Conservation (phyloP, 202 grass and related monocot genomes). For the Alloteropsis angusta region DNA sequence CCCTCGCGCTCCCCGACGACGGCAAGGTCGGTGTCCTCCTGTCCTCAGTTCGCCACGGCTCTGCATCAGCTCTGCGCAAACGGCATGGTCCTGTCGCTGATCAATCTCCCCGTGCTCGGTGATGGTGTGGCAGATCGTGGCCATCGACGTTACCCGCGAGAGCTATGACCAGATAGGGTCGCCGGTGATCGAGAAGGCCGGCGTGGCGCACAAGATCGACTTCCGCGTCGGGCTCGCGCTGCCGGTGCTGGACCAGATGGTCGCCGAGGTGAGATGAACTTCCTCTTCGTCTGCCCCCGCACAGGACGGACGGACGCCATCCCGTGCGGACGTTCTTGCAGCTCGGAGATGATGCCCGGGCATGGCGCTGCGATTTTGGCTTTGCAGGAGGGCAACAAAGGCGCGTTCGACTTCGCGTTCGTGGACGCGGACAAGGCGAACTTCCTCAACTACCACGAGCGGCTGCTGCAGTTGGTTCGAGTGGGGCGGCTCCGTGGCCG, state of each 20-base stretch:
- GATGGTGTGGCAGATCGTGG: slow-evolving; percentile 35
- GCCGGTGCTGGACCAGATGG: slow-evolving; percentile 42
- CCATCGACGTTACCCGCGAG: slow-evolving; percentile 46
- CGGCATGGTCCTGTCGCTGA: not conserved
- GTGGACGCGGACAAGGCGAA: slow-evolving; percentile 68
- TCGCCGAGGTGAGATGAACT: slow-evolving; percentile 30
- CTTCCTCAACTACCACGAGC: slow-evolving; percentile 56
- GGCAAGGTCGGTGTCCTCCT: slow-evolving; percentile 42
- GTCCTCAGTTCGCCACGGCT: not conserved
- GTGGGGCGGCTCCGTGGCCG: slow-evolving; percentile 40
- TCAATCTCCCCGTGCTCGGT: not conserved
- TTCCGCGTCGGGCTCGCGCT: slow-evolving; percentile 45
- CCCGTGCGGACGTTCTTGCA: not conserved
- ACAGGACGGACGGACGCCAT: not conserved
- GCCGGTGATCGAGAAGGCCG: slow-evolving; percentile 53
- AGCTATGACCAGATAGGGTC: slow-evolving; percentile 48
- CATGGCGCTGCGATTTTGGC: not conserved
- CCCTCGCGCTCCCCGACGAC: slow-evolving; percentile 48
- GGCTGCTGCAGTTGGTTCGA: slow-evolving; percentile 37
- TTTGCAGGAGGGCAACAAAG: slow-evolving; percentile 31
- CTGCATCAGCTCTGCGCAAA: not conserved
- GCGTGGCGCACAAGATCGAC: slow-evolving; percentile 58
- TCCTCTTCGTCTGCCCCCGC: not conserved
- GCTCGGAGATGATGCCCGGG: not conserved
- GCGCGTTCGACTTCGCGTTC: slow-evolving; percentile 59